These are phyloP conservation scores for Citeromyces hawaiiensis DNA, from an alignment of 1,139 yeast species.

Conservation along the genomic window DNA sequence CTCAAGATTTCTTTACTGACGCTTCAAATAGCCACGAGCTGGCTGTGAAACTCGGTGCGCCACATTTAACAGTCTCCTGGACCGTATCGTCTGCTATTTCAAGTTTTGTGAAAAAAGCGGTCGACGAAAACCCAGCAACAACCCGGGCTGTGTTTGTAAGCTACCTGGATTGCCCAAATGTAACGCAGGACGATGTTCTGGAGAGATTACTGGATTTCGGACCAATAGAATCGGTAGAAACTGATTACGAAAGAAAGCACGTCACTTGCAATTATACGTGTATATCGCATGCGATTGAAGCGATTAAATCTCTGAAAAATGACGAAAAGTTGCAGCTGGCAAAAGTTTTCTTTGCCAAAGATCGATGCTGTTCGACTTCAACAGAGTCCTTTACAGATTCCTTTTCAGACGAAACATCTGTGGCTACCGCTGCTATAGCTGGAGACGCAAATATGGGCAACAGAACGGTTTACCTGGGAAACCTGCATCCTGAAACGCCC, in stretches of 20 bases:
- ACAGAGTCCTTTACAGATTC: not conserved
- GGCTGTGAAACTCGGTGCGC: constrained; percentile 26
- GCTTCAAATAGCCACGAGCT: constrained; percentile 26
- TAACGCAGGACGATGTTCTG: constrained; percentile 34
- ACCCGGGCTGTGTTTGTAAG: constrained; percentile 8
- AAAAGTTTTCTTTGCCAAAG: not conserved
- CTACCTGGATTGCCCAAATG: constrained; percentile 8
- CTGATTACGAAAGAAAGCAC: constrained; percentile 57
- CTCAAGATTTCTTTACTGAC: constrained; percentile 30
- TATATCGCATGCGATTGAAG: constrained; percentile 73
- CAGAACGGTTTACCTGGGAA: constrained; percentile 84
- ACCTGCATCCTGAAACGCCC: constrained; percentile 72
- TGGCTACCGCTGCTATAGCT: not conserved
- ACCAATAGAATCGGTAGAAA: constrained; percentile 67
- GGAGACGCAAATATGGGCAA: constrained; percentile 58
- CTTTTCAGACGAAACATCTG: not conserved
- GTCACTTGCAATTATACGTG: constrained; percentile 74
- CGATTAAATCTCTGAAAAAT: constrained; percentile 51
- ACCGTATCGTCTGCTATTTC: constrained; percentile 53
- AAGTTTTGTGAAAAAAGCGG: constrained; percentile 58
- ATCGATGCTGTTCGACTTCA: not conserved
- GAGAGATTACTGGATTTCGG: constrained; percentile 67
- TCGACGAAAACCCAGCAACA: constrained; percentile 80
- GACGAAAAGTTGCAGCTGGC: constrained; percentile 1
- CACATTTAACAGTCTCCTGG: constrained; percentile 46